Evolutionary conservation across 495 filamentous ascomycete species (phyloP), one percentile per base, ranked within the genome.

Genomic region (Aspergillus affinis): DNA sequence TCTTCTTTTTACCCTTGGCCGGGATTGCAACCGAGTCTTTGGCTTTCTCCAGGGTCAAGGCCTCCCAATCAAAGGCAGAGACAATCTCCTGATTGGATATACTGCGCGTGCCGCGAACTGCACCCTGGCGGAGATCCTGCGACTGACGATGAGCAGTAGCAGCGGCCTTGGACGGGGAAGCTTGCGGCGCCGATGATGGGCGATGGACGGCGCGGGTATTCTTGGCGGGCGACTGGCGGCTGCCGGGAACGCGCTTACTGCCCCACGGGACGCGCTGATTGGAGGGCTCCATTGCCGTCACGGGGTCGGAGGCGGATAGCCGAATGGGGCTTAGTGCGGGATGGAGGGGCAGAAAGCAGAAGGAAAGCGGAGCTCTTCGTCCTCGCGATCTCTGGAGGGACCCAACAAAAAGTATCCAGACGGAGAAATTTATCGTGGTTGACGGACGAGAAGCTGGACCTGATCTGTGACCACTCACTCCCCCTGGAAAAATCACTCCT

Each of bases 51-150:
- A 65, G 52, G 0, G 49, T 45, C 61, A 68, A 54, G 19, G 65
- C 68, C 49, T 64, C 68, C 68, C 65, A 71, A 29, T 56, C 61
- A 54, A 65, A 68, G 19, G 63, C 63, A 45, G 62, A 59, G 18
- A 65, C 61, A 26, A 70, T 23, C 45, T 64, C 57, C 32, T 60
- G 57, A 19, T 46, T 23, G 29, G 47, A 13, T 4, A 62, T 57
- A 53, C 68, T 70, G 49, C 68, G 65, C 19, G 68, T 70, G 12
- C 68, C 68, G 45, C 65, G 68, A 45, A 63, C 65, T 21, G 68
- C 65, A 15, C 68, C 68, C 45, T 61, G 54, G 21, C 65, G 63
- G 21, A 62, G 57, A 49, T 20, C 27, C 52, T 67, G 68, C 32
- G 62, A 61, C 46, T 48, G 58, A 51, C 19, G 61, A 36, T 12